Conservation (phyloP, 371 early-diverging fungal genomes). For the Mucor plumbeus region DNA sequence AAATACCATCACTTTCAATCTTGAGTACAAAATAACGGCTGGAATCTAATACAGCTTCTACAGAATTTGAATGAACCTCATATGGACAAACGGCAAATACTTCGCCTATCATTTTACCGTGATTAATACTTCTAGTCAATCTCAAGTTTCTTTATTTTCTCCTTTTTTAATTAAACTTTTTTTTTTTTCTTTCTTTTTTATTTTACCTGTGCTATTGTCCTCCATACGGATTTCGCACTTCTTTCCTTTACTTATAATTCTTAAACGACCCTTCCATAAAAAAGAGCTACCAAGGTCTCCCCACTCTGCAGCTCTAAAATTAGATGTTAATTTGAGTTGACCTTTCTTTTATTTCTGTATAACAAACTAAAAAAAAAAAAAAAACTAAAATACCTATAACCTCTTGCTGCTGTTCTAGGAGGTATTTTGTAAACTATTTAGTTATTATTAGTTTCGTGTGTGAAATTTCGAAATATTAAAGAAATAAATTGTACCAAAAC, state of each 20-base stretch:
- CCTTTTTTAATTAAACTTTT: background rate
- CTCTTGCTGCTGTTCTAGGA: constrained; percentile 75
- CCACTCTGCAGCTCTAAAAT: constrained; percentile 84
- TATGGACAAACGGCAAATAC: constrained; percentile 87
- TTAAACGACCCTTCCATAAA: constrained; percentile 86
- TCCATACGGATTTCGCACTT: constrained; percentile 81
- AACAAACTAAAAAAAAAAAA: background rate
- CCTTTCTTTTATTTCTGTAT: background rate
- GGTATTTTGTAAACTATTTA: constrained; percentile 80
- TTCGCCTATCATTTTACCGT: constrained; percentile 62
- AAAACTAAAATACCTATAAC: constrained; percentile 63
- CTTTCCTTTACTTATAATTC: constrained; percentile 73
- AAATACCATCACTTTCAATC: constrained; percentile 76
- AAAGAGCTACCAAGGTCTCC: constrained; percentile 71
- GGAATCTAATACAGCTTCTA: constrained; percentile 90
- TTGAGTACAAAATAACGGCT: constrained; percentile 92
- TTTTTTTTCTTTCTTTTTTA: background rate
- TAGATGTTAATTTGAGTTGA: background rate
- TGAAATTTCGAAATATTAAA: constrained; percentile 66
- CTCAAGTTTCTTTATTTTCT: constrained; percentile 6
- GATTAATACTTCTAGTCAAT: background rate
- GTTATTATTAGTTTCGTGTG: constrained; percentile 5
- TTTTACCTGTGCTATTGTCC: constrained; percentile 65
- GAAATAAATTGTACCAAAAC: constrained; percentile 40
- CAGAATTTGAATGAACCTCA: constrained; percentile 70